Conservation (phyloP, 305 asterid species). For the Andrographis paniculata region DNA sequence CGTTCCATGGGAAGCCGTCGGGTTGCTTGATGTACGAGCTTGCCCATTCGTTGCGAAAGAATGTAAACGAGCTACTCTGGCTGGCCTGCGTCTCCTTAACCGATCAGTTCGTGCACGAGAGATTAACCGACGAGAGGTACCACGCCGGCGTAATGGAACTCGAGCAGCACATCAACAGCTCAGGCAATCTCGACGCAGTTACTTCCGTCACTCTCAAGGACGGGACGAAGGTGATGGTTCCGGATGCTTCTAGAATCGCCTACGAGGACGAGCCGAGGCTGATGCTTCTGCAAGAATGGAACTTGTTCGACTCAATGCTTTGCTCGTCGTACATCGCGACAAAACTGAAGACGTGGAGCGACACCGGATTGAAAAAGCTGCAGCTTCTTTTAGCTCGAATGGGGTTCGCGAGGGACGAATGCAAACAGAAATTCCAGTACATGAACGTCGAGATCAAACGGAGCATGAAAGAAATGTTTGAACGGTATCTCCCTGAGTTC, state of each 20-base stretch:
- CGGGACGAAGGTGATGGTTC: slow-evolving; percentile 86
- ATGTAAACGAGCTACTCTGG: slow-evolving; percentile 84
- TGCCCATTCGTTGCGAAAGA: slow-evolving; percentile 63
- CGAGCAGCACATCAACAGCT: slow-evolving; percentile 85
- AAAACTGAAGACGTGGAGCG: slow-evolving; percentile 94
- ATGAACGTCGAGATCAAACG: slow-evolving; percentile 85
- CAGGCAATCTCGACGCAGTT: slow-evolving; percentile 72
- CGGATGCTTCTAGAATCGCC: slow-evolving; percentile 71
- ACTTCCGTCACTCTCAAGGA: slow-evolving; percentile 83
- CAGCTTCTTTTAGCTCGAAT: slow-evolving; percentile 88
- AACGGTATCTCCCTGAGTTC: slow-evolving; percentile 77
- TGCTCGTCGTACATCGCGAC: slow-evolving; percentile 94
- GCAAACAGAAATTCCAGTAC: slow-evolving; percentile 89
- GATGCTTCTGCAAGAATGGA: slow-evolving; percentile 96
- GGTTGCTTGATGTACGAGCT: slow-evolving; percentile 97
- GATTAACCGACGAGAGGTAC: slow-evolving; percentile 86
- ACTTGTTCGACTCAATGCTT: slow-evolving; percentile 91
- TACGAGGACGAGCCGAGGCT: slow-evolving; percentile 83
- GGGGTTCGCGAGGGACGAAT: slow-evolving; percentile 90
- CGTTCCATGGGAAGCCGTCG: slow-evolving; percentile 92
- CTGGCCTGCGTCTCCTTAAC: slow-evolving; percentile 91
- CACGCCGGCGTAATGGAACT: slow-evolving; percentile 90
- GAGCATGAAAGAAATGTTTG: slow-evolving; percentile 90
- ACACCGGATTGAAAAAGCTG: slow-evolving; percentile 82
- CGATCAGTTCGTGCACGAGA: slow-evolving; percentile 92